A percentile compares a stretch with the other conserved stretches of the same genome.
Conservation (phyloP, 2,329 filamentous ascomycete genomes). For the Lithohypha guttulata region DNA sequence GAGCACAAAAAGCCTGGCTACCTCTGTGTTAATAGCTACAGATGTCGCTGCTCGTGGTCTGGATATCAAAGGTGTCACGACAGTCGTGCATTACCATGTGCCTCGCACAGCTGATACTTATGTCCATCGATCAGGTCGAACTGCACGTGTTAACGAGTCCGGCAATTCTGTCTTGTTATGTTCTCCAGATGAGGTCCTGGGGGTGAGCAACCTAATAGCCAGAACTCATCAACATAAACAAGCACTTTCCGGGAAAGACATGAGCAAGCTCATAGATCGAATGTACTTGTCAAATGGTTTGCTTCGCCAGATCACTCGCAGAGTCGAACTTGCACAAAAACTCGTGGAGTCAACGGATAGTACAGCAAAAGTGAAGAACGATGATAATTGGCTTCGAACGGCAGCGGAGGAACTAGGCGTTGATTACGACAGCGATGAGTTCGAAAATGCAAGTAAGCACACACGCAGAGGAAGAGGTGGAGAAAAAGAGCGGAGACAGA, state of each 20-base stretch:
- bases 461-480: constrained; percentile 59
- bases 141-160: constrained; percentile 66
- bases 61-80: constrained; percentile 80
- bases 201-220: constrained; percentile 69
- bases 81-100: constrained; percentile 91
- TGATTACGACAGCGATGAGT: constrained; percentile 83
- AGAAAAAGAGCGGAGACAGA: constrained; percentile 61
- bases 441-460: constrained; percentile 52
- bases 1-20: constrained; percentile 35
- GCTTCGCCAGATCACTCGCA: constrained; percentile 53
- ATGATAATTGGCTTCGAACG: constrained; percentile 71
- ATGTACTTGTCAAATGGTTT: constrained; percentile 49
- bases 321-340: constrained; percentile 71
- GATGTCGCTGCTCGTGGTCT: constrained; percentile 89
- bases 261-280: constrained; percentile 34
- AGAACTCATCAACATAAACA: constrained; percentile 62
- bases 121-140: constrained; percentile 89
- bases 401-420: constrained; percentile 89
- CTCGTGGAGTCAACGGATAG: constrained; percentile 73
- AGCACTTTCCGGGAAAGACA: constrained; percentile 18
- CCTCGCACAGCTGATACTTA: constrained; percentile 86
- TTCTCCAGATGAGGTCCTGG: constrained; percentile 77
- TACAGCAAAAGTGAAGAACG: constrained; percentile 74
- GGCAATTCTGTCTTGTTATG: constrained; percentile 84
- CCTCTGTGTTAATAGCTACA: constrained; percentile 72